Evolutionary conservation across 768 basidiomycete genomes (phyloP).

Genomic region (Kwoniella newhampshirensis): DNA sequence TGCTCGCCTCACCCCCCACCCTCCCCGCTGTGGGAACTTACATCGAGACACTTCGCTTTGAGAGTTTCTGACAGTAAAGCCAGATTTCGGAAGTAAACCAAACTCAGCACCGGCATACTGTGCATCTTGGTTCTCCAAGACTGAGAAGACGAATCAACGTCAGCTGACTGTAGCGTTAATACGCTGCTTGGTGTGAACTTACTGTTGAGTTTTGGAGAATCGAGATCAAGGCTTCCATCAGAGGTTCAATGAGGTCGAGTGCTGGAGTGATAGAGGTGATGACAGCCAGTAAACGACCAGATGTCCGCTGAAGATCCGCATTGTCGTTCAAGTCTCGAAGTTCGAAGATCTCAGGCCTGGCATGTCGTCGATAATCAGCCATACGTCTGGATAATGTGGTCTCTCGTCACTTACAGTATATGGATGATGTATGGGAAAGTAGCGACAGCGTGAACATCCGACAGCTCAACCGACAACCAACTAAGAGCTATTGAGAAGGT

Average conservation of each 20-base stretch:
- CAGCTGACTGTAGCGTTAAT: slow-evolving; percentile 10
- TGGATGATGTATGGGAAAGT: slow-evolving; percentile 75
- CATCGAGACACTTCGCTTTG: slow-evolving; percentile 73
- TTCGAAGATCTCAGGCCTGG: slow-evolving; percentile 78
- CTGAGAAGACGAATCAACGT: slow-evolving; percentile 54
- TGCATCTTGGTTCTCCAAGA: slow-evolving; percentile 89
- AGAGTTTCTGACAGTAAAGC: slow-evolving; percentile 69
- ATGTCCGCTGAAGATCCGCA: slow-evolving; percentile 75
- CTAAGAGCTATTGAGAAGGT: slow-evolving; percentile 62
- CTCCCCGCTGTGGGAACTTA: slow-evolving; percentile 45
- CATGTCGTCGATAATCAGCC: no score
- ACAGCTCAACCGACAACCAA: slow-evolving; percentile 76
- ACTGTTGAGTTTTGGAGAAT: slow-evolving; percentile 79
- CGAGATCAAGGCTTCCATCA: slow-evolving; percentile 71
- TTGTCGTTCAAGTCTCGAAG: slow-evolving; percentile 86
- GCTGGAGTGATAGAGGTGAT: slow-evolving; percentile 79
- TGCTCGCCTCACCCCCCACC: not conserved
- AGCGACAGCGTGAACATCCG: slow-evolving; percentile 70
- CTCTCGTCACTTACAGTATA: slow-evolving; percentile 64
- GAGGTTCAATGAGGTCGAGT: slow-evolving; percentile 63
- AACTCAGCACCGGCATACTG: slow-evolving; percentile 79
- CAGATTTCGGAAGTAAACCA: slow-evolving; percentile 89
- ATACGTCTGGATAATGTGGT: slow-evolving; percentile 9
- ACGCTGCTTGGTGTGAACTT: no score
- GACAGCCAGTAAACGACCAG: slow-evolving; percentile 75